Percentiles rank a stretch among this genome's conserved stretches.
These are phyloP conservation scores for Capronia epimyces DNA, from an alignment of 2,329 filamentous ascomycete species.

Conservation along the genomic window DNA sequence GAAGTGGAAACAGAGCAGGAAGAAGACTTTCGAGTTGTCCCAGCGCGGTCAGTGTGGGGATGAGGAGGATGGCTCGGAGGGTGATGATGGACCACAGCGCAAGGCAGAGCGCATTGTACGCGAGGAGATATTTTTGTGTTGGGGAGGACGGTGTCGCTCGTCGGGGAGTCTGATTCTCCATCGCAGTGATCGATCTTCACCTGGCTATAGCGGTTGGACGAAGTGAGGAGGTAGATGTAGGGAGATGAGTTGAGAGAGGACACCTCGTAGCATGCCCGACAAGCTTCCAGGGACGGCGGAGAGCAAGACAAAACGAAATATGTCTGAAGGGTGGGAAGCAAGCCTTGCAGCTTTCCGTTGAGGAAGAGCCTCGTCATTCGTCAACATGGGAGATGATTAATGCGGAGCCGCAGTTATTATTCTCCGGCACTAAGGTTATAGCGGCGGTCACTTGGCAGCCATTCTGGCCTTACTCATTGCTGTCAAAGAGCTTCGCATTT, in stretches of 20 bases:
- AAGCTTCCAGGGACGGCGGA: no score
- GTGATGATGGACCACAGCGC: slow-evolving; percentile 74
- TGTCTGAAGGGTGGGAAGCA: no score
- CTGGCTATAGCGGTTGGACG: no score
- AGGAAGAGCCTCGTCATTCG: background rate
- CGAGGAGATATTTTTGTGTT: slow-evolving; percentile 61
- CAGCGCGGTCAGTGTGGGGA: slow-evolving; percentile 47
- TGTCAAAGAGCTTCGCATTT: no score
- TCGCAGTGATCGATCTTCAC: background rate
- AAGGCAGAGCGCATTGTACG: slow-evolving; percentile 78
- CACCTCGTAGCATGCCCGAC: background rate
- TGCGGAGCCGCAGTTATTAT: no score
- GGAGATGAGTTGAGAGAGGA: no score
- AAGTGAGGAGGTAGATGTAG: no score
- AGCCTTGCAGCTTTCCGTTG: no score
- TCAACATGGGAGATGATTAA: no score
- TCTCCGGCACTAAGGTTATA: no score
- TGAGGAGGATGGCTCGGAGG: slow-evolving; percentile 58
- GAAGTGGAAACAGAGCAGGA: slow-evolving; percentile 42
- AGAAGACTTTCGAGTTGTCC: slow-evolving; percentile 42
- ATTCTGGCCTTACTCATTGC: no score
- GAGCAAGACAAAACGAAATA: background rate
- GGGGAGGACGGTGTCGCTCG: background rate
- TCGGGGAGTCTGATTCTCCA: slow-evolving; percentile 3
- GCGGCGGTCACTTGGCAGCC: no score